phyloP scores from a whole-genome alignment of 352 stramenopile species.

The Phytopythium mirpurense region DNA sequence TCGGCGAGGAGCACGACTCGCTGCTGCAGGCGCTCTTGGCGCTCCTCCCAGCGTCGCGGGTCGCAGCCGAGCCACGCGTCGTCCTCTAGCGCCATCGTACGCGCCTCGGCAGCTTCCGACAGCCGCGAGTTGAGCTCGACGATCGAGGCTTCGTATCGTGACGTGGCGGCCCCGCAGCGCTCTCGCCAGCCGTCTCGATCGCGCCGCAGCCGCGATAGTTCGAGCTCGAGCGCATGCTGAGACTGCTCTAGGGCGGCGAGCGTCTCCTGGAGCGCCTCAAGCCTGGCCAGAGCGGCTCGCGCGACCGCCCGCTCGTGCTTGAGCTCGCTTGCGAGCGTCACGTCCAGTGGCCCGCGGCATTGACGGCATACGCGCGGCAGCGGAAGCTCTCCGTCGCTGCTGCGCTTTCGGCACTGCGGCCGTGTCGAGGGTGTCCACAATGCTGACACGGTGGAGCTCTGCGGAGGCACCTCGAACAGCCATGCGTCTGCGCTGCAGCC shows the following conservation, averaged over 20 bases:
- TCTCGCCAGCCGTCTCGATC: conserved; percentile 1
- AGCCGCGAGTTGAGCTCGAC: neutral
- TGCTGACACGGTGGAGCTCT: neutral
- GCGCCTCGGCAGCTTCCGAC: neutral
- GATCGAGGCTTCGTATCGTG: neutral
- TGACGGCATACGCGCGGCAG: conserved; percentile 21
- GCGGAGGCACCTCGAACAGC: neutral
- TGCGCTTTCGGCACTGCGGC: neutral
- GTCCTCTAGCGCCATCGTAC: conserved; percentile 2
- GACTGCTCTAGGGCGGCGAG: neutral
- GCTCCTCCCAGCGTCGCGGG: neutral
- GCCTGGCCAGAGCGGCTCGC: conserved; percentile 17
- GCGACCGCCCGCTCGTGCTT: conserved; percentile 18
- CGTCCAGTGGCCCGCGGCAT: conserved; percentile 22
- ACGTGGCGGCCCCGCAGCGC: neutral
- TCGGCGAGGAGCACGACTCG: neutral
- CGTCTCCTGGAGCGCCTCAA: conserved; percentile 13
- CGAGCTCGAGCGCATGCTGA: neutral
- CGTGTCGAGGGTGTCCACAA: neutral
- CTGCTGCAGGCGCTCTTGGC: neutral
- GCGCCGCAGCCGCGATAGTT: neutral
- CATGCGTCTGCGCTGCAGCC: neutral
- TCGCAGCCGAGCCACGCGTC: neutral
- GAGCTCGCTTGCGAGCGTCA: conserved; percentile 29
- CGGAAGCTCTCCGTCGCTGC: neutral